Evolutionary conservation across 192 early-diverging fungal genomes (phyloP).

Genomic region (Coemansia asiatica): DNA sequence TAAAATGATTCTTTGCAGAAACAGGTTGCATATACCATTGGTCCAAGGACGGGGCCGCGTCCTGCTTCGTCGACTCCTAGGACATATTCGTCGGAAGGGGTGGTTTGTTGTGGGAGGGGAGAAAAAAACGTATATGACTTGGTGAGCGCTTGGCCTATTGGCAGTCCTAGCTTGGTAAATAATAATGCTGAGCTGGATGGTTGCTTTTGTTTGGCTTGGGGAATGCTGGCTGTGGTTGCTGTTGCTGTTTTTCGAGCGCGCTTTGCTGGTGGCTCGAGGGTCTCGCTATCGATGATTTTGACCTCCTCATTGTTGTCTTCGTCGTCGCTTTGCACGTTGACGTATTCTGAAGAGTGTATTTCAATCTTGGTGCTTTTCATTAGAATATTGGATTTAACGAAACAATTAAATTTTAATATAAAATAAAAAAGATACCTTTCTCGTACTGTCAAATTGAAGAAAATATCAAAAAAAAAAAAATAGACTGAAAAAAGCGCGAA

Average conservation of each 20-base stretch:
- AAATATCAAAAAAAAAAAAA: not conserved
- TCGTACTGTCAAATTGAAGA: no score
- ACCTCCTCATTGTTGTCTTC: not conserved
- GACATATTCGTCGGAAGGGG: conserved; percentile 45
- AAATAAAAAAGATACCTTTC: not conserved
- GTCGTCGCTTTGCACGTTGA: not conserved
- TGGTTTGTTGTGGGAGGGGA: not conserved
- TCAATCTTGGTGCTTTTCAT: not conserved
- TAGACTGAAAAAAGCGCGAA: no score
- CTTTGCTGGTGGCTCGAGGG: conserved; percentile 7
- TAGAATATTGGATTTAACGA: not conserved
- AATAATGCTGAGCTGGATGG: conserved; percentile 7
- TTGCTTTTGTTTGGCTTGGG: not conserved
- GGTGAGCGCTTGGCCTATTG: conserved; percentile 22
- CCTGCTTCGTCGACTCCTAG: conserved; percentile 98
- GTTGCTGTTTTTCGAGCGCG: conserved; percentile 3
- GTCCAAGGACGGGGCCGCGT: conserved; percentile 91
- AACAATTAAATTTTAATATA: not conserved
- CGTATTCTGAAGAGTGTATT: not conserved
- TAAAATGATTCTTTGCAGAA: conserved; percentile 70
- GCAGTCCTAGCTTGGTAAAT: conserved; percentile 23
- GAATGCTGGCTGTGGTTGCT: not conserved
- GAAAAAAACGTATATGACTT: conserved; percentile 51
- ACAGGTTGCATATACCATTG: conserved; percentile 96
- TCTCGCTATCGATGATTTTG: not conserved